phyloP scores from a whole-genome alignment of 2,329 filamentous ascomycete genomes.

The Monosporascus sp. region DNA sequence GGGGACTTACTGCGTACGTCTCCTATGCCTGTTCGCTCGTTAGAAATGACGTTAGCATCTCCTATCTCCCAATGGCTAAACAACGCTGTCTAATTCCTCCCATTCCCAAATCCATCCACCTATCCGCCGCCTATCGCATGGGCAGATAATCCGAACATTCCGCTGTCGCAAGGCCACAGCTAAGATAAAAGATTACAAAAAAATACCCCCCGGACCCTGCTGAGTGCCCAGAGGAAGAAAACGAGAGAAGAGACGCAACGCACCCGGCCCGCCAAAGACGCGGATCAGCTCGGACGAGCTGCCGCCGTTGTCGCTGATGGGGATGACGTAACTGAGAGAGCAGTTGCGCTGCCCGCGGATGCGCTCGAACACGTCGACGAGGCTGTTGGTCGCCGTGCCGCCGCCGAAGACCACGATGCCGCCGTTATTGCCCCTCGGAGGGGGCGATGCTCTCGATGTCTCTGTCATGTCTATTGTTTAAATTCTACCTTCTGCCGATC shows the following conservation, averaged over 20 bases:
- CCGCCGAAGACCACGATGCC: constrained; percentile 83
- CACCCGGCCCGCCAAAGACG: constrained; percentile 90
- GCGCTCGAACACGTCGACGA: constrained; percentile 82
- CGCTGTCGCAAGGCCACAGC: not conserved
- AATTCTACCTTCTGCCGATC: not conserved
- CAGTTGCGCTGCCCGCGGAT: constrained; percentile 61
- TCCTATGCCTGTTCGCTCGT: constrained; percentile 26
- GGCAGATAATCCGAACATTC: too few species aligned
- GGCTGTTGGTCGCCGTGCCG: constrained; percentile 87
- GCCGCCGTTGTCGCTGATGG: constrained; percentile 93
- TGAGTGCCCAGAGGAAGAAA: not conserved
- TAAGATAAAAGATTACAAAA: too few species aligned
- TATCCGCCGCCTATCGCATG: too few species aligned
- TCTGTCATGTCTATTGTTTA: not conserved
- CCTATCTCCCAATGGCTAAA: too few species aligned
- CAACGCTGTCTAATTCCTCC: too few species aligned
- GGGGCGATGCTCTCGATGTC: not conserved
- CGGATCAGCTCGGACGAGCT: constrained; percentile 90
- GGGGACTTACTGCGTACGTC: constrained; percentile 26
- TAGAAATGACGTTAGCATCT: constrained; percentile 1
- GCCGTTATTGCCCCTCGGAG: constrained; percentile 23
- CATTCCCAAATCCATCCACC: too few species aligned
- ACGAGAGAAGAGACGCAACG: constrained; percentile 8
- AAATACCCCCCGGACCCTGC: too few species aligned
- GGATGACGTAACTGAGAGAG: constrained; percentile 78